Evolutionary conservation across 2,329 filamentous ascomycete genomes (phyloP).

Genomic region (Aspergillus sojae): DNA sequence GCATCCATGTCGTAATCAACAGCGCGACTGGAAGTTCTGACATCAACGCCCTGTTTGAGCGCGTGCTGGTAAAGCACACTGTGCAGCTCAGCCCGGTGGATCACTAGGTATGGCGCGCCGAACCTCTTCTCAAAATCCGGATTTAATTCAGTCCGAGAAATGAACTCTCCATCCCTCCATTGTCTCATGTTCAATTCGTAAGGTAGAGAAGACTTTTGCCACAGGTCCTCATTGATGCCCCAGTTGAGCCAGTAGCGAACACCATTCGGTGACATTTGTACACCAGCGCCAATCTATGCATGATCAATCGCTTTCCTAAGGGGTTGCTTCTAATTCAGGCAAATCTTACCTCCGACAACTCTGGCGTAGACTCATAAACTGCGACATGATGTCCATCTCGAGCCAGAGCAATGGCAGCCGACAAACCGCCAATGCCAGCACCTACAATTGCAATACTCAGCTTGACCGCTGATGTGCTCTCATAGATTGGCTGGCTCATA

Average conservation of each 20-base stretch:
- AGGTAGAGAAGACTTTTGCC: slow-evolving; percentile 19
- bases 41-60: slow-evolving; percentile 17
- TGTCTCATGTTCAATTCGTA: slow-evolving; percentile 40
- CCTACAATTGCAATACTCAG: background rate
- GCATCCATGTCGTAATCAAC: slow-evolving; percentile 15
- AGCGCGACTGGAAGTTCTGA: slow-evolving; percentile 19
- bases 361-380: background rate
- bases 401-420: background rate
- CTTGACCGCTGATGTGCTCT: background rate
- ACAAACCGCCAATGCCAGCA: background rate
- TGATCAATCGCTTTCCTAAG: background rate
- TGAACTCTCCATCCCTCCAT: slow-evolving; percentile 39
- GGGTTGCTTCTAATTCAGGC: background rate
- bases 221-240: slow-evolving; percentile 34
- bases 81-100: no score
- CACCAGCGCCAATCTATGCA: slow-evolving; percentile 36
- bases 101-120: no score
- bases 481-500: background rate
- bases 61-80: no score
- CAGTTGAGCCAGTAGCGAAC: slow-evolving; percentile 44
- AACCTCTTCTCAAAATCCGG: slow-evolving; percentile 25
- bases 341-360: background rate
- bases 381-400: background rate
- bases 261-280: slow-evolving; percentile 47
- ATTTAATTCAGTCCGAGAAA: slow-evolving; percentile 39